Conservation (phyloP, 768 basidiomycete genomes). For the Amylocystis lapponica region DNA sequence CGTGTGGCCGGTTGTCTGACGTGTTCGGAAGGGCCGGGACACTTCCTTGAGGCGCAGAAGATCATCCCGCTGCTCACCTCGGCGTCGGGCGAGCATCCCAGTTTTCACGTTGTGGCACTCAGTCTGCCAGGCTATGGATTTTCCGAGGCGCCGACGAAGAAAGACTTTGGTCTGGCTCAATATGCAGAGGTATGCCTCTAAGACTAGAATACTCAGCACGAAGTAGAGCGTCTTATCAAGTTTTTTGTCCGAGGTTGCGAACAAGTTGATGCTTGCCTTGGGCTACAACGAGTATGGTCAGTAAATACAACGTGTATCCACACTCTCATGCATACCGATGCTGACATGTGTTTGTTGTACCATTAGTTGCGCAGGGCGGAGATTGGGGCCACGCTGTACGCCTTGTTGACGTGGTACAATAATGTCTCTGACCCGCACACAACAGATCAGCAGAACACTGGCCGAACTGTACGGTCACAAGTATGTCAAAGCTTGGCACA, state of each 20-base stretch:
- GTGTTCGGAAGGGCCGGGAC: slow-evolving; percentile 53
- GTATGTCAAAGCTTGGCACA: slow-evolving; percentile 47
- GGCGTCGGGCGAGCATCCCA: slow-evolving; percentile 37
- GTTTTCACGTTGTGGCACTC: slow-evolving; percentile 56
- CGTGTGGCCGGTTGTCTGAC: too few relatives aligned
- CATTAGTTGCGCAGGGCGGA: slow-evolving; percentile 41
- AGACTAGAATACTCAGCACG: neutral
- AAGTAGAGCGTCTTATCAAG: neutral
- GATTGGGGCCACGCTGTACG: slow-evolving; percentile 40
- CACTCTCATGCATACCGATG: neutral
- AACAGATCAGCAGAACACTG: slow-evolving; percentile 23
- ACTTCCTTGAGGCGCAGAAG: slow-evolving; percentile 52
- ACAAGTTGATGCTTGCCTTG: slow-evolving; percentile 24
- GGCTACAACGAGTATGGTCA: slow-evolving; percentile 23
- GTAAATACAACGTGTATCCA: too few relatives aligned
- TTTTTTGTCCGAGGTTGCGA: slow-evolving; percentile 4
- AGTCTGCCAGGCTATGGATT: slow-evolving; percentile 61
- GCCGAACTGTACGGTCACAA: slow-evolving; percentile 29
- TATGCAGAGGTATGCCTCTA: slow-evolving; percentile 54
- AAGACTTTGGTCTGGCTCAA: slow-evolving; percentile 44
- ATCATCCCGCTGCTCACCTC: slow-evolving; percentile 47
- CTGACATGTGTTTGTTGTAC: neutral
- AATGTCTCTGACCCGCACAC: neutral
- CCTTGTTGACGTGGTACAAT: neutral
- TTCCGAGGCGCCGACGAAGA: slow-evolving; percentile 48